Evolutionary conservation across 768 basidiomycete genomes (phyloP).

Genomic region (Mycena indigotica): DNA sequence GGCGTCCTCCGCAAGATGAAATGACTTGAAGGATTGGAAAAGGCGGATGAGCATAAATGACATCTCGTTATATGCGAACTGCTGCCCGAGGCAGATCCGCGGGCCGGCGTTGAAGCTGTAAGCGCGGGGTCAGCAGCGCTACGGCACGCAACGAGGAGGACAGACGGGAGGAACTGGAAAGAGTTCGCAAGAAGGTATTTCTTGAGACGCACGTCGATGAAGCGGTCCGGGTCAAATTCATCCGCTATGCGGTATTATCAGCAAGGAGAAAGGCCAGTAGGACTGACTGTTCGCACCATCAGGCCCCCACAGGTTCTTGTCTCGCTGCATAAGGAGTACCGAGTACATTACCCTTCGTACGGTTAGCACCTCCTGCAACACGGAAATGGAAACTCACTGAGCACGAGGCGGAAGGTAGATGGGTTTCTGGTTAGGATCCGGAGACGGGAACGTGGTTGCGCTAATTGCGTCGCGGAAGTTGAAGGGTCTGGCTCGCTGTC

Average conservation of each 20-base stretch:
- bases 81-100: slow-evolving; percentile 47
- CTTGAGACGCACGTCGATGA: slow-evolving; percentile 48
- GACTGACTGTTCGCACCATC: slow-evolving; percentile 30
- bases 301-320: slow-evolving; percentile 51
- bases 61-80: too few species aligned
- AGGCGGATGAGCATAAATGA: slow-evolving; percentile 37
- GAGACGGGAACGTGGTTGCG: slow-evolving; percentile 32
- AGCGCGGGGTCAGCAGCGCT: background rate
- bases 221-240: slow-evolving; percentile 55
- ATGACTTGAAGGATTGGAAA: slow-evolving; percentile 40
- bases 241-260: too few species aligned
- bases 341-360: slow-evolving; percentile 36
- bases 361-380: too few species aligned
- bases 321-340: slow-evolving; percentile 37
- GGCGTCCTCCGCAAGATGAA: slow-evolving; percentile 38
- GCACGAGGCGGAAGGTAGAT: slow-evolving; percentile 38
- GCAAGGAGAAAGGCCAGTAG: too few species aligned
- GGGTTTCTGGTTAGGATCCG: slow-evolving; percentile 30
- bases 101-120: slow-evolving; percentile 39
- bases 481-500: slow-evolving; percentile 37
- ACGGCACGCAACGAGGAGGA: background rate
- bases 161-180: slow-evolving; percentile 52
- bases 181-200: slow-evolving; percentile 49
- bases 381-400: slow-evolving; percentile 23
- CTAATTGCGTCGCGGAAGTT: slow-evolving; percentile 34